phyloP scores from a whole-genome alignment of 148 eudicot species.

The Drosera capensis region DNA sequence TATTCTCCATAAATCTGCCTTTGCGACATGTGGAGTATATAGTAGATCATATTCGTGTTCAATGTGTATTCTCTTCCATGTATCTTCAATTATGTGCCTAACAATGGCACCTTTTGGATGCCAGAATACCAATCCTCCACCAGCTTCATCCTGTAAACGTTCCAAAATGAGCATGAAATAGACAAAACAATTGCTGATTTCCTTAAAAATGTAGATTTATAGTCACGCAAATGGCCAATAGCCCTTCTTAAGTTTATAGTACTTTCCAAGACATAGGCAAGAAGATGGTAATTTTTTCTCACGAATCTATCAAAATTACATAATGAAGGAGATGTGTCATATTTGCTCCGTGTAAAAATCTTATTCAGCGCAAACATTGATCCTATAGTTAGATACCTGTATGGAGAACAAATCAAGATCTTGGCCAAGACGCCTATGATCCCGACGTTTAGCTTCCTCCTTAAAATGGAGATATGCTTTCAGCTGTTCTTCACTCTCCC shows the following conservation, averaged over 20 bases:
- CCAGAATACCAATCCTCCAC: slow-evolving; percentile 98
- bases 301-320: too few species aligned
- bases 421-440: slow-evolving; percentile 97
- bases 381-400: slow-evolving; percentile 35
- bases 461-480: slow-evolving; percentile 94
- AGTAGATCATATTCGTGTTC: slow-evolving; percentile 74
- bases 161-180: background rate
- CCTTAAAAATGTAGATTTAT: too few species aligned
- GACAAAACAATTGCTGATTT: background rate
- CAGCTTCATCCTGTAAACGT: slow-evolving; percentile 82
- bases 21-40: slow-evolving; percentile 98
- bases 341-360: too few species aligned
- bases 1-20: slow-evolving; percentile 90
- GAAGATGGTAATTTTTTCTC: too few species aligned
- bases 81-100: slow-evolving; percentile 81
- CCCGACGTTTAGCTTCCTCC: slow-evolving; percentile 90
- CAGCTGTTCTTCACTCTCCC: slow-evolving; percentile 88
- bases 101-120: slow-evolving; percentile 95
- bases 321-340: too few species aligned
- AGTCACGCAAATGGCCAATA: too few species aligned
- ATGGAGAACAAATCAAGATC: slow-evolving; percentile 97
- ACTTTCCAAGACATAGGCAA: too few species aligned
- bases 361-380: background rate
- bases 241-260: too few species aligned
- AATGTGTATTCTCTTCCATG: slow-evolving; percentile 89